A percentile compares a stretch with the other conserved stretches of the same genome.
These are phyloP conservation scores for Escallonia herrerae DNA, from an alignment of 129 eudicot genomes.

Conservation along the genomic window DNA sequence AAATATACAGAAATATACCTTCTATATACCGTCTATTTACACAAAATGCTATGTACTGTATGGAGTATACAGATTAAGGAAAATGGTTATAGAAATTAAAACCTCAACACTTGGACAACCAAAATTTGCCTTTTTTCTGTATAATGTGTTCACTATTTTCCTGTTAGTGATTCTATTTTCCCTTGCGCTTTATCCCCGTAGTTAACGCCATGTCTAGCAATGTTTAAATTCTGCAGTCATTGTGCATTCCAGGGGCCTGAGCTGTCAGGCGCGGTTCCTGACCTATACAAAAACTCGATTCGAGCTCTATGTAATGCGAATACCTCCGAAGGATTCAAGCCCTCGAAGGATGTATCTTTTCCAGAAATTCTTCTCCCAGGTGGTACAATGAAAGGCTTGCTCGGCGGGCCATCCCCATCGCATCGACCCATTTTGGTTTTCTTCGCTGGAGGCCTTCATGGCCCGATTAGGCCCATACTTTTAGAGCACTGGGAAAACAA, in stretches of 20 bases:
- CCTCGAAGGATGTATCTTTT: conserved; percentile 39
- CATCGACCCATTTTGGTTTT: conserved; percentile 33
- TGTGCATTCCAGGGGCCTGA: conserved; percentile 39
- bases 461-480: conserved; percentile 32
- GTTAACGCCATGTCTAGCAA: not conserved
- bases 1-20: no score
- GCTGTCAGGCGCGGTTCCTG: conserved; percentile 26
- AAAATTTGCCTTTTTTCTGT: no score
- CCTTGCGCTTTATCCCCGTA: no score
- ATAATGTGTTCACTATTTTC: no score
- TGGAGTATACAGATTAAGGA: no score
- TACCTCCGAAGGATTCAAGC: conserved; percentile 38
- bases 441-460: conserved; percentile 48
- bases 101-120: no score
- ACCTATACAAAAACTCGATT: conserved; percentile 33
- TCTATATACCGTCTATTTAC: no score
- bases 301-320: conserved; percentile 49
- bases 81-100: no score
- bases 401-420: conserved; percentile 26
- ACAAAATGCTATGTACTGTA: not conserved
- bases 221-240: not conserved
- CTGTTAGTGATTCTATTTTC: no score
- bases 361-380: conserved; percentile 35
- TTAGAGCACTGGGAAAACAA: conserved; percentile 44
- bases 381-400: conserved; percentile 18